A percentile compares a stretch with the other conserved stretches of the same genome.
Evolutionary conservation across 352 stramenopile species (phyloP).

Genomic region (Aphanomyces invadans): DNA sequence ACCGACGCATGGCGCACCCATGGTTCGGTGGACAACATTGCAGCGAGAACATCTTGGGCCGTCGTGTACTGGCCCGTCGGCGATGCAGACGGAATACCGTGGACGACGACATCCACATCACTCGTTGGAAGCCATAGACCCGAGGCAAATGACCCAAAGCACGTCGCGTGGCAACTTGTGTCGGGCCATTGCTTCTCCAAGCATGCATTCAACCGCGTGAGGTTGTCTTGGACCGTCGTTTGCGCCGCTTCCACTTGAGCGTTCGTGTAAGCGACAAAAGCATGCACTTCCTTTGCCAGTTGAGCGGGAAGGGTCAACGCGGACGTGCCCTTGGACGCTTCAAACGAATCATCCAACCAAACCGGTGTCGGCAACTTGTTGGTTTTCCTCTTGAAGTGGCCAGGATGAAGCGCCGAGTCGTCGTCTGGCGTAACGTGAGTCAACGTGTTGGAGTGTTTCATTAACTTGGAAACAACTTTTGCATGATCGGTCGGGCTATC

Average conservation of each 20-base stretch:
- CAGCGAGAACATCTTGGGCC: slow-evolving; percentile 38
- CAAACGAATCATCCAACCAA: slow-evolving; percentile 30
- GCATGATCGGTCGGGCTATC: not conserved
- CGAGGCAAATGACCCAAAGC: slow-evolving; percentile 80
- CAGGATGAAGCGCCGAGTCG: not conserved
- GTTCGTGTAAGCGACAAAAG: slow-evolving; percentile 61
- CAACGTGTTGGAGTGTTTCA: not conserved
- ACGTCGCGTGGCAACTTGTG: slow-evolving; percentile 38
- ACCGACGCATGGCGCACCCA: slow-evolving; percentile 80
- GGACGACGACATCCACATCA: slow-evolving; percentile 85
- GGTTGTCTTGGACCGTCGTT: slow-evolving; percentile 57
- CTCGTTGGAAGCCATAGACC: slow-evolving; percentile 83
- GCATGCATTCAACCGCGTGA: slow-evolving; percentile 51
- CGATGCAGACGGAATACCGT: slow-evolving; percentile 35
- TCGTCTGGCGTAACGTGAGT: not conserved
- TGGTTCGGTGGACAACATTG: slow-evolving; percentile 39
- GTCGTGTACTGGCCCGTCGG: not conserved
- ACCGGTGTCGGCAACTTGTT: slow-evolving; percentile 28
- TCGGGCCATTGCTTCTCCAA: slow-evolving; percentile 72
- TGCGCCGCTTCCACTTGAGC: slow-evolving; percentile 44
- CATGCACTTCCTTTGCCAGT: slow-evolving; percentile 45
- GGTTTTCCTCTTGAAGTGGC: slow-evolving; percentile 15
- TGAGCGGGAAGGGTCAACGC: slow-evolving; percentile 26
- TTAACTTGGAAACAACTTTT: not conserved
- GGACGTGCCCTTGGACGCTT: not conserved